These are phyloP conservation scores for Monosporascus sp. DNA, from an alignment of 2,329 filamentous ascomycete species.

Conservation along the genomic window DNA sequence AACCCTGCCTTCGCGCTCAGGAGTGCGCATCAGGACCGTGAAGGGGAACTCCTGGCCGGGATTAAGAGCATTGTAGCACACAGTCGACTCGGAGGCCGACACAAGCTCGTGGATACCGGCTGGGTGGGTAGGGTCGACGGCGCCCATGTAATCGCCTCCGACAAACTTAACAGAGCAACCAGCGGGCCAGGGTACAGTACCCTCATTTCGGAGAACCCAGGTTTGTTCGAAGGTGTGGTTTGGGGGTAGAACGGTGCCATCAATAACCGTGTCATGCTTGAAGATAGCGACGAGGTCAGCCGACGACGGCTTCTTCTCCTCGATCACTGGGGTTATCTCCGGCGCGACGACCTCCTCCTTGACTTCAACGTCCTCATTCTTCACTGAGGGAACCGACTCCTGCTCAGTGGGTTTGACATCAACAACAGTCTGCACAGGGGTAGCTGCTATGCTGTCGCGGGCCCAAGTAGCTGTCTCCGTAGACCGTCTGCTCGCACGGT, in stretches of 20 bases:
- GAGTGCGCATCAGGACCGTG: conserved; percentile 79
- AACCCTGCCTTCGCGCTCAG: conserved; percentile 67
- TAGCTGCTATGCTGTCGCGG: conserved; percentile 43
- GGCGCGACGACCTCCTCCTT: conserved; percentile 14
- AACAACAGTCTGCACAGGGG: conserved; percentile 64
- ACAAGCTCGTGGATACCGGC: conserved; percentile 73
- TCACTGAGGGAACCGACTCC: conserved; percentile 15
- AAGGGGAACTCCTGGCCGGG: conserved; percentile 76
- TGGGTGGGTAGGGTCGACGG: conserved; percentile 74
- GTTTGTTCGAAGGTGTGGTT: conserved; percentile 79
- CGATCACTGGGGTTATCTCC: conserved; percentile 7
- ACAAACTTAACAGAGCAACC: conserved; percentile 89
- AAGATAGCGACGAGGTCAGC: conserved; percentile 54
- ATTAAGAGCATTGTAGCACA: conserved; percentile 62
- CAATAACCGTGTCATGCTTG: conserved; percentile 70
- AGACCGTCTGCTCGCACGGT: conserved; percentile 40
- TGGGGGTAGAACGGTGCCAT: conserved; percentile 68
- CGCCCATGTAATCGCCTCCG: conserved; percentile 94
- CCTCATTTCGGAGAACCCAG: conserved; percentile 86
- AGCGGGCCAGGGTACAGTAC: conserved; percentile 73
- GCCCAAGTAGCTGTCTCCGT: conserved; percentile 46
- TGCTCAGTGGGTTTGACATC: conserved; percentile 62
- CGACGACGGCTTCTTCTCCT: conserved; percentile 18
- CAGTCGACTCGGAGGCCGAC: conserved; percentile 77
- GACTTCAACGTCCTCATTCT: conserved; percentile 24